Evolutionary conservation across 257 asterid genomes (phyloP), one percentile per base, ranked within the genome.

Genomic region (Paraleonurus japonicus): DNA sequence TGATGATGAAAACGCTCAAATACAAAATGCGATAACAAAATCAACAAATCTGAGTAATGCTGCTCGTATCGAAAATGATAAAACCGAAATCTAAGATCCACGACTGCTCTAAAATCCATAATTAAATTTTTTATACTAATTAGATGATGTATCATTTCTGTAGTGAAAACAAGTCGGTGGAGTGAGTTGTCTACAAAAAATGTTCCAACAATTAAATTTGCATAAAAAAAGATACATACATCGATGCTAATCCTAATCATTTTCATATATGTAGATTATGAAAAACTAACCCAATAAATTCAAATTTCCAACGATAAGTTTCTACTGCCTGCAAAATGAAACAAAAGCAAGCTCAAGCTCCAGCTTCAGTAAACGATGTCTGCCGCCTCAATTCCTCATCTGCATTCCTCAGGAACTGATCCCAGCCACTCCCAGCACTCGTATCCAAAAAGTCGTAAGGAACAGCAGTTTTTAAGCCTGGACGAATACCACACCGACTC

Each of bases 381-480:
- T 88, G 96, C 22, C 71, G 74, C 81, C 54, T 75, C 80, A 74
- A 50, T 72, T 87, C 88, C 75, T 76, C 86, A 61, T 85, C 80
- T 57, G 90, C 96, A 65, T 76, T 89, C 82, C 82, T 86, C 5
- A 88, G 23, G 72, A 94, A 86, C 81, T 89, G 84, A 82, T 88
- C 94, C 97, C 97, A 90, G 9, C 97, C 98, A 59, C 98, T 92
- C 55, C 96, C 95, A 1, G 82, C 75, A 73, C 97, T 92, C 0
- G 81, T 90, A 74, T 92, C 96, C 78, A 90, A 79, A 77, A 85
- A 92, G 74, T 92, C 98, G 20, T 85, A 87, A 43, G 97, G 99
- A 69, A 91, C 96, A 2, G 97, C 92, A 5, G 97, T 87, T 75
- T 86, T 91, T 77, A 94, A 79, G 28, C 97, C 96, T 0, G 99